Conservation (phyloP, 2,329 filamentous ascomycete genomes). For the Alternaria ventricosa region DNA sequence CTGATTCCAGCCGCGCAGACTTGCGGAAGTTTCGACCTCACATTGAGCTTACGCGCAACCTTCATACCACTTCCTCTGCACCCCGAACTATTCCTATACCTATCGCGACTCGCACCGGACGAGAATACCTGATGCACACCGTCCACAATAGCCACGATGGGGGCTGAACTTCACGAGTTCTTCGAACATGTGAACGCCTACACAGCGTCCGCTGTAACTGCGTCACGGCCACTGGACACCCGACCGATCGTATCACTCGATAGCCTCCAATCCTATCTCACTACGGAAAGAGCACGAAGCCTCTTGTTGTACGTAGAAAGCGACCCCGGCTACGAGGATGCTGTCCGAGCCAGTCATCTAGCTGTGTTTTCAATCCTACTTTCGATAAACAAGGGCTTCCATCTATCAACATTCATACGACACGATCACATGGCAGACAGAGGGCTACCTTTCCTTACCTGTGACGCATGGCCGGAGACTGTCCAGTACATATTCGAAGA, state of each 20-base stretch:
- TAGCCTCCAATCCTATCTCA: not conserved
- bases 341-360: slow-evolving; percentile 8
- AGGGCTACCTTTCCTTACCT: slow-evolving; percentile 15
- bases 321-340: not conserved
- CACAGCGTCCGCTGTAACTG: not conserved
- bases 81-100: not conserved
- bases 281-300: not conserved
- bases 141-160: not conserved
- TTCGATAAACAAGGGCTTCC: slow-evolving; percentile 7
- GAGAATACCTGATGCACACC: not conserved
- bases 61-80: rapidly evolving
- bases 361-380: slow-evolving; percentile 23
- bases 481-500: slow-evolving; percentile 3
- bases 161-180: not conserved
- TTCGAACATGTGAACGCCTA: not conserved
- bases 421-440: slow-evolving; percentile 10
- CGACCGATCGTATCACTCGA: slow-evolving; percentile 7
- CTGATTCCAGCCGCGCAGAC: not conserved
- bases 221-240: not conserved
- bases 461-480: not conserved
- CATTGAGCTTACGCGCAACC: not conserved
- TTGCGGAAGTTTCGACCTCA: not conserved
- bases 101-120: not conserved
- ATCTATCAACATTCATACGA: slow-evolving; percentile 12
- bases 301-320: not conserved